Evolutionary conservation across 2,329 filamentous ascomycete species (phyloP).

Genomic region (Cladophialophora exuberans): DNA sequence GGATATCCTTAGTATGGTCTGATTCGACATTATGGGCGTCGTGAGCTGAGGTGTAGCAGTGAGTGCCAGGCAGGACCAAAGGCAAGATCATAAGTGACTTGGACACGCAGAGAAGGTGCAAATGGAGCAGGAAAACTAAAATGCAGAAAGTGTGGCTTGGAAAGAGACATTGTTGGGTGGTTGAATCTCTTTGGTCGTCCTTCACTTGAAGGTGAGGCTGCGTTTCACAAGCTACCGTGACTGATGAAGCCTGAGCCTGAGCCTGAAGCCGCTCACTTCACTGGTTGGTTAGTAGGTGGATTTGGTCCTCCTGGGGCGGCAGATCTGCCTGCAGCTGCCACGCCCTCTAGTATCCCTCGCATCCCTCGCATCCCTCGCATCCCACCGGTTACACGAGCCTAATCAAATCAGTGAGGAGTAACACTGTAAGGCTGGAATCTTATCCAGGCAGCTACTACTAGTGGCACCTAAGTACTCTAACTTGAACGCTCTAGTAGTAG

Average conservation of each 20-base stretch:
- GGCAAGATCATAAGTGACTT: too few relatives aligned
- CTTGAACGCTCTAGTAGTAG: too few relatives aligned
- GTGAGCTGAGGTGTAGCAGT: background rate
- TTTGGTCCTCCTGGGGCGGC: background rate
- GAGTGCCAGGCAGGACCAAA: too few relatives aligned
- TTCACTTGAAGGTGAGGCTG: slow-evolving; percentile 22
- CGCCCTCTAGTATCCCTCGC: background rate
- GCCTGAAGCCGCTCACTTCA: background rate
- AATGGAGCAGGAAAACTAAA: too few relatives aligned
- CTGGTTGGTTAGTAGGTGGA: slow-evolving; percentile 3
- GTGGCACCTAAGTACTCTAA: too few relatives aligned
- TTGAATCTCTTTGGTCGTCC: background rate
- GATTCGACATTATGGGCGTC: slow-evolving; percentile 68
- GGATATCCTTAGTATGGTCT: slow-evolving; percentile 85
- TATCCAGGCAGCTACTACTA: too few relatives aligned
- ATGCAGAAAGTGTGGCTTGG: slow-evolving; percentile 1
- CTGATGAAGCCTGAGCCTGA: too few relatives aligned
- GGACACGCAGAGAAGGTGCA: background rate
- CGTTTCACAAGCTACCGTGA: slow-evolving; percentile 20
- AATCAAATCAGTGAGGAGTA: too few relatives aligned
- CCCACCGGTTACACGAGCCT: background rate
- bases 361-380: background rate
- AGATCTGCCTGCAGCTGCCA: slow-evolving; percentile 15
- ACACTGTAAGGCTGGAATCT: too few relatives aligned
- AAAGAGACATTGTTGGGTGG: slow-evolving; percentile 20